Evolutionary conservation across 768 basidiomycete species (phyloP).

Genomic region (Pluteus cervinus): DNA sequence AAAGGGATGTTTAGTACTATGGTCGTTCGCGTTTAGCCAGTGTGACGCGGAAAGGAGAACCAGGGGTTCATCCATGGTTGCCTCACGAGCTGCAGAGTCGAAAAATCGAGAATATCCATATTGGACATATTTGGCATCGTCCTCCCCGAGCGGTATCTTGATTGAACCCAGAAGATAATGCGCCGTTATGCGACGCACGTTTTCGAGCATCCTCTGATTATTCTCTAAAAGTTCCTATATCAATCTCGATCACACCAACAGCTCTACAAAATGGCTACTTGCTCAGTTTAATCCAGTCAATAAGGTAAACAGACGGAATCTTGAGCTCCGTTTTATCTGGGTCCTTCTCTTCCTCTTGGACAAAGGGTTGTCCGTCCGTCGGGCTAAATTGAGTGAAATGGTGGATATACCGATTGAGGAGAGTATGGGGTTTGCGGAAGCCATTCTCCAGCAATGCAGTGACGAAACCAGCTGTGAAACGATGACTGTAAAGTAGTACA

Average conservation of each 20-base stretch:
- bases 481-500: slow-evolving; percentile 24
- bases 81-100: slow-evolving; percentile 29
- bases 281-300: slow-evolving; percentile 33
- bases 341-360: slow-evolving; percentile 21
- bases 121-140: slow-evolving; percentile 35
- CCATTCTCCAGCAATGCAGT: slow-evolving; percentile 32
- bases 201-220: slow-evolving; percentile 26
- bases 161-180: slow-evolving; percentile 38
- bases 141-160: slow-evolving; percentile 27
- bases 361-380: slow-evolving; percentile 28
- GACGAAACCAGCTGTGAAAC: slow-evolving; percentile 39
- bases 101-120: slow-evolving; percentile 40
- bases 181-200: slow-evolving; percentile 13
- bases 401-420: slow-evolving; percentile 35
- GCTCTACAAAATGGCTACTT: slow-evolving; percentile 36
- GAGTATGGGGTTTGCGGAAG: slow-evolving; percentile 31
- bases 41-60: slow-evolving; percentile 34
- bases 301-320: slow-evolving; percentile 25
- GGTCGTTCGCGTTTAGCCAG: slow-evolving; percentile 30
- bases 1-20: slow-evolving; percentile 31
- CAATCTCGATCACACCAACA: slow-evolving; percentile 20
- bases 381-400: slow-evolving; percentile 32
- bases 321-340: slow-evolving; percentile 2
- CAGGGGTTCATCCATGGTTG: slow-evolving; percentile 38
- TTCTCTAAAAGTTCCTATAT: slow-evolving; percentile 32